Percentiles rank a stretch among this genome's conserved stretches.
Evolutionary conservation across 75 land plant species (phyloP).

Genomic region (Azolla pinnata): DNA sequence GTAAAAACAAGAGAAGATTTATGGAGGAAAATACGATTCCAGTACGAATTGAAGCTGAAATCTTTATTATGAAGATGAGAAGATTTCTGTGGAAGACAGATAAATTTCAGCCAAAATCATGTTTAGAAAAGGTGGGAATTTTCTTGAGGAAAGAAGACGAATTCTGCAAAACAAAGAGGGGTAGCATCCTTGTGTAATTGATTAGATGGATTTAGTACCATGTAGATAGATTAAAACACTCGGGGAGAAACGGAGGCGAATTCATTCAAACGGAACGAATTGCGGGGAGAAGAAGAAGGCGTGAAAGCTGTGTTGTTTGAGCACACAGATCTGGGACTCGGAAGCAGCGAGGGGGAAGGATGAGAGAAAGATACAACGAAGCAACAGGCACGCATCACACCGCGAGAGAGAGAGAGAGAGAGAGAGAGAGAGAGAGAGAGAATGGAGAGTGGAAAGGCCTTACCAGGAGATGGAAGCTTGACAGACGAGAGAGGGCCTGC

Average conservation of each 20-base stretch:
- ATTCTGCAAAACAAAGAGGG: neutral
- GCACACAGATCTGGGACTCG: neutral
- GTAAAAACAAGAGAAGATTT: too few relatives aligned
- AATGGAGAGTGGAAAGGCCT: neutral
- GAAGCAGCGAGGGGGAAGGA: neutral
- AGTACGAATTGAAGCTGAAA: too few relatives aligned
- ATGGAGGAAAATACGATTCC: too few relatives aligned
- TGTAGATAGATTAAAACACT: neutral
- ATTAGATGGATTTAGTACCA: neutral
- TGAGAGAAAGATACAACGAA: slow-evolving; percentile 2
- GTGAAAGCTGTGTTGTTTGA: too few relatives aligned
- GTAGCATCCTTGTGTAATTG: neutral
- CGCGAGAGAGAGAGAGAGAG: slow-evolving; percentile 2
- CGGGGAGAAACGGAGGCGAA: neutral
- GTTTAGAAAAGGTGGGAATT: too few relatives aligned
- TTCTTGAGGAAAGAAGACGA: too few relatives aligned
- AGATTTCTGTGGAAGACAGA: too few relatives aligned
- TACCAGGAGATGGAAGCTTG: slow-evolving; percentile 51
- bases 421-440: neutral
- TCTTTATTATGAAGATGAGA: too few relatives aligned
- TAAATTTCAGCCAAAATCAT: too few relatives aligned
- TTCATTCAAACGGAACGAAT: too few relatives aligned
- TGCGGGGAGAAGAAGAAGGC: too few relatives aligned
- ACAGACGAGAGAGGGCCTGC: slow-evolving; percentile 37
- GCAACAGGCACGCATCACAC: too few relatives aligned